phyloP scores from a whole-genome alignment of 345 rosid genomes.

The Arabidopsis arenosa region DNA sequence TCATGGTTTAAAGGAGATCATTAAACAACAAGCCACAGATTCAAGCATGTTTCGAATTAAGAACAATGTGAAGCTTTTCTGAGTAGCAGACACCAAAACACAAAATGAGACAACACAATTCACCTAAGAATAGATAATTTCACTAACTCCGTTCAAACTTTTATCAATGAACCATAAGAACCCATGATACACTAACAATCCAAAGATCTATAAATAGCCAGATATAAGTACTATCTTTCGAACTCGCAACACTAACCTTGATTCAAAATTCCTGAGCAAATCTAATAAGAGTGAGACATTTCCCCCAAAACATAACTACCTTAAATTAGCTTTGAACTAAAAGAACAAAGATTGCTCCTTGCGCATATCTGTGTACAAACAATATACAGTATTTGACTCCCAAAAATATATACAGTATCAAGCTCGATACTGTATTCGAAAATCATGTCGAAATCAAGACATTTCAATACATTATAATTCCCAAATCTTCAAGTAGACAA shows the following conservation, averaged over 20 bases:
- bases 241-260: not conserved
- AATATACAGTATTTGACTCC: too few relatives aligned
- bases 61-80: conserved; percentile 32
- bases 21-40: too few relatives aligned
- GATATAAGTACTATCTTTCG: not conserved
- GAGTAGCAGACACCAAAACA: not conserved
- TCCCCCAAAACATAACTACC: too few relatives aligned
- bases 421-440: too few relatives aligned
- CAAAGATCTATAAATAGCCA: not conserved
- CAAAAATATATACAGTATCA: too few relatives aligned
- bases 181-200: too few relatives aligned
- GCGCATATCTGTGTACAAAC: not conserved
- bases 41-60: too few relatives aligned
- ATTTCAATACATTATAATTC: too few relatives aligned
- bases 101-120: not conserved
- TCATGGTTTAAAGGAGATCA: too few relatives aligned
- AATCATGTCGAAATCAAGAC: too few relatives aligned
- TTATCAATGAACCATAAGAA: too few relatives aligned
- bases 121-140: not conserved
- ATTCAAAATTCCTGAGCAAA: not conserved
- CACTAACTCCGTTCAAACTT: too few relatives aligned
- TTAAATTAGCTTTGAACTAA: not conserved
- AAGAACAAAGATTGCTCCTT: not conserved
- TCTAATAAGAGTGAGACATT: not conserved
- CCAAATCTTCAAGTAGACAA: not conserved